Conservation (phyloP, 2,329 filamentous ascomycete genomes). For the Macrophomina pseudophaseolina region DNA sequence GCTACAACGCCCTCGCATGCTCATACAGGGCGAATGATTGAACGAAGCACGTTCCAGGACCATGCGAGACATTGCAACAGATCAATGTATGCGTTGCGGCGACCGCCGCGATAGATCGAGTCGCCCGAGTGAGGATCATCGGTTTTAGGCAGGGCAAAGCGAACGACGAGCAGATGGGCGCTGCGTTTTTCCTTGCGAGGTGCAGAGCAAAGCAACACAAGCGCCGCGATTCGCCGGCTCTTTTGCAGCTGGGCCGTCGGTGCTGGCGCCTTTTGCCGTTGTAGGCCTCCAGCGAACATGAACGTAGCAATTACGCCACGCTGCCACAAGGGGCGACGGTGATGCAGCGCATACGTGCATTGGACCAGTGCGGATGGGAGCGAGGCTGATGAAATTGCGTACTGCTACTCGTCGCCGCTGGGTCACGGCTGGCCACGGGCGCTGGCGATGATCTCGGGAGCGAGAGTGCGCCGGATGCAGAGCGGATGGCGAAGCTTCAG, state of each 20-base stretch:
- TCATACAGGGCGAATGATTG: neutral
- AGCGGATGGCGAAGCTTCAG: neutral
- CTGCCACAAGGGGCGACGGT: constrained; percentile 9
- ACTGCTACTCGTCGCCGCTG: constrained; percentile 3
- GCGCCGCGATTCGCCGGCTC: neutral
- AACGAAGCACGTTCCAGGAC: neutral
- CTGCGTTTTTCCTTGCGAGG: constrained; percentile 10
- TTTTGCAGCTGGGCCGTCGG: neutral
- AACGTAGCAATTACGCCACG: constrained; percentile 7
- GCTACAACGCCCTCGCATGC: neutral
- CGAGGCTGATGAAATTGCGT: constrained; percentile 19
- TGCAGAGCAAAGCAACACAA: constrained; percentile 2
- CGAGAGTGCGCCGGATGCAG: constrained; percentile 12
- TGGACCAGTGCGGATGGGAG: neutral
- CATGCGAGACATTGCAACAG: constrained; percentile 16
- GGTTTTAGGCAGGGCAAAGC: constrained; percentile 4
- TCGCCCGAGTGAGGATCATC: constrained; percentile 13
- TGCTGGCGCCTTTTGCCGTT: neutral
- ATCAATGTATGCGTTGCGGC: constrained; percentile 23
- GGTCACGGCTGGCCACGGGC: neutral
- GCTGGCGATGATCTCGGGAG: constrained; percentile 6
- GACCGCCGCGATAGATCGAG: constrained; percentile 17
- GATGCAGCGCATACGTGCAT: neutral
- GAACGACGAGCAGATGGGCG: neutral
- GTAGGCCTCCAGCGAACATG: neutral